These are phyloP conservation scores for Trichoderma gracile DNA, from an alignment of 2,329 filamentous ascomycete genomes.

Conservation along the genomic window DNA sequence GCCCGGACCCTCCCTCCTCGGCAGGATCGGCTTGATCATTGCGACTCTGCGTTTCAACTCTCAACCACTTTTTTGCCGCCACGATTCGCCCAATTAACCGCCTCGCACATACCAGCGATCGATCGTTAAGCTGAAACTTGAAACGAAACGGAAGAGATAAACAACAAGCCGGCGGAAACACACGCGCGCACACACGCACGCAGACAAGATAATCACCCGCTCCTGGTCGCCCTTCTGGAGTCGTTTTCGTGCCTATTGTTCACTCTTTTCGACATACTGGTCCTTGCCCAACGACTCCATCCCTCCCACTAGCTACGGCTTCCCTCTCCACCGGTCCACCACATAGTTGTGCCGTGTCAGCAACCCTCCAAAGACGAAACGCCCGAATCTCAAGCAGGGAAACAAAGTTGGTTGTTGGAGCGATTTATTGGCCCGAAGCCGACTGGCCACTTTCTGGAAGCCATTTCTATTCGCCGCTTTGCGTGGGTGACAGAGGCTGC, in stretches of 20 bases:
- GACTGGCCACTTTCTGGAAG: constrained; percentile 19
- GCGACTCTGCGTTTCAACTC: constrained; percentile 15
- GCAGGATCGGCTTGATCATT: constrained; percentile 20
- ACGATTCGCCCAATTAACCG: constrained; percentile 2
- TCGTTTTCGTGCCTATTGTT: background rate
- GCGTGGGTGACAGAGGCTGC: constrained; percentile 10
- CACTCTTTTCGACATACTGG: background rate
- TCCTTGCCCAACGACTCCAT: constrained; percentile 17
- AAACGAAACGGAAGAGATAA: constrained; percentile 7
- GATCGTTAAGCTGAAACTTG: constrained; percentile 19
- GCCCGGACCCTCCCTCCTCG: background rate
- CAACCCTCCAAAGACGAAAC: constrained; percentile 18
- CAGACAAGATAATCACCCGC: background rate
- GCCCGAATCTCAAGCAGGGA: constrained; percentile 17
- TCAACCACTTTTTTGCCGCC: background rate
- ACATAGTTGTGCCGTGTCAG: constrained; percentile 7
- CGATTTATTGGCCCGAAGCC: constrained; percentile 19
- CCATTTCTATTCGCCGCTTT: constrained; percentile 10
- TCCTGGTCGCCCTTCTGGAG: constrained; percentile 1
- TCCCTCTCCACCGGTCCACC: constrained; percentile 10
- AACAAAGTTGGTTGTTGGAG: constrained; percentile 3
- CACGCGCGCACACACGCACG: background rate
- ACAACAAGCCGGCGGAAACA: constrained; percentile 14
- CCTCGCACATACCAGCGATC: constrained; percentile 1
- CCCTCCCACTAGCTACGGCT: background rate